Conservation (phyloP, 1,139 yeast species). For the Lodderomyces elongisporus region DNA sequence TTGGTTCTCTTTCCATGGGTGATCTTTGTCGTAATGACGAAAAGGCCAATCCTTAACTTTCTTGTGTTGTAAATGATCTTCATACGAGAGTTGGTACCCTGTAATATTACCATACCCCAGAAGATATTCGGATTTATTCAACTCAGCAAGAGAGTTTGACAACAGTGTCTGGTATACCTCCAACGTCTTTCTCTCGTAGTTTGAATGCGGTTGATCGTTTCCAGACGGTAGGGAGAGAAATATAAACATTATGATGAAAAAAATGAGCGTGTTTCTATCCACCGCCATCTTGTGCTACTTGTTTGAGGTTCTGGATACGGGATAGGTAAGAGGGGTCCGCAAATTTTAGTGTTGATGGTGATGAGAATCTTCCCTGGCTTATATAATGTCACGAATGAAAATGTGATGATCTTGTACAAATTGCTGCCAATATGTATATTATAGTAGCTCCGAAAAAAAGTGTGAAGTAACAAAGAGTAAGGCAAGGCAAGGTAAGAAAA, state of each 20-base stretch:
- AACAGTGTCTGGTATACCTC: conserved; percentile 28
- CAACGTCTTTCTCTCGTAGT: conserved; percentile 25
- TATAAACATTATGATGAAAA: conserved; percentile 34
- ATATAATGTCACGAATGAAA: no score
- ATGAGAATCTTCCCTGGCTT: no score
- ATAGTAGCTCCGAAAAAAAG: no score
- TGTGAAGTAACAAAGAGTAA: no score
- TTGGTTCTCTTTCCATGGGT: conserved; percentile 53
- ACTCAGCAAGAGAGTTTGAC: conserved; percentile 22
- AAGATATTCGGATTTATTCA: conserved; percentile 40
- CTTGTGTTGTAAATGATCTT: conserved; percentile 44
- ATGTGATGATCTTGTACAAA: no score
- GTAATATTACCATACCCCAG: conserved; percentile 69
- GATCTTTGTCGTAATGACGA: conserved; percentile 31
- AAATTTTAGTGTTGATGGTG: no score
- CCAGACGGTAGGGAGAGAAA: conserved; percentile 25
- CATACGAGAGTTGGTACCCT: conserved; percentile 62
- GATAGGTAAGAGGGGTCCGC: no score
- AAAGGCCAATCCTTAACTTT: conserved; percentile 55
- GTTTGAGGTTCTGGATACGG: no score
- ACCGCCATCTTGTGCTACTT: conserved; percentile 19
- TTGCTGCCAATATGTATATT: no score
- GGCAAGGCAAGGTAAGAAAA: no score
- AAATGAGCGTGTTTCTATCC: conserved; percentile 36
- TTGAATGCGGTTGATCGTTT: conserved; percentile 27